Evolutionary conservation across 257 asterid species (phyloP).

Genomic region (Salvia rosmarinus): DNA sequence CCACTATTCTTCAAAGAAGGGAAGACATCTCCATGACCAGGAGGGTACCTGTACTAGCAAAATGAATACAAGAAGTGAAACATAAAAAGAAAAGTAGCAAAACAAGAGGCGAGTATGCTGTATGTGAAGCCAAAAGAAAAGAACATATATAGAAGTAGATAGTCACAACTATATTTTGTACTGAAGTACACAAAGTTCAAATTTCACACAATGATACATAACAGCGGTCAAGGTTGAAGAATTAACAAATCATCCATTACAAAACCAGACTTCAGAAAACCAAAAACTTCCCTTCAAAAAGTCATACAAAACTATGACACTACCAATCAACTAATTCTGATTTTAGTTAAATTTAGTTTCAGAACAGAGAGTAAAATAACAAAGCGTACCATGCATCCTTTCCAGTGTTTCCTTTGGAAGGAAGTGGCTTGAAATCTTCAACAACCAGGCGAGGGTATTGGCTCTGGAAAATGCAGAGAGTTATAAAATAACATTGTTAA

Average conservation of each 20-base stretch:
- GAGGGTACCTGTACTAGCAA: slow-evolving; percentile 76
- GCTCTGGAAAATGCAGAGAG: slow-evolving; percentile 59
- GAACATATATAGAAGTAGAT: not conserved
- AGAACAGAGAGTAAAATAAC: slow-evolving; percentile 20
- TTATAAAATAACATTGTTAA: slow-evolving; percentile 19
- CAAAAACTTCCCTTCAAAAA: slow-evolving; percentile 6
- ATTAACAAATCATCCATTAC: slow-evolving; percentile 12
- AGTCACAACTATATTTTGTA: not conserved
- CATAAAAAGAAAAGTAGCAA: not conserved
- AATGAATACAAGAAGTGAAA: slow-evolving; percentile 24
- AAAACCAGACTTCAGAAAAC: not conserved
- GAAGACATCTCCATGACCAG: slow-evolving; percentile 99
- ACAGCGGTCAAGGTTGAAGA: slow-evolving; percentile 10
- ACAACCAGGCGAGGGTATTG: slow-evolving; percentile 96
- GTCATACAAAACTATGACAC: not conserved
- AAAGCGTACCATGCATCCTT: slow-evolving; percentile 88
- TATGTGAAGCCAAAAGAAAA: slow-evolving; percentile 2
- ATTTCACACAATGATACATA: not conserved
- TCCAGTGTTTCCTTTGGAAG: slow-evolving; percentile 78
- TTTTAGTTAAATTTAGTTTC: not conserved
- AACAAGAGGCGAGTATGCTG: slow-evolving; percentile 13
- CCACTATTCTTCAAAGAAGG: slow-evolving; percentile 94
- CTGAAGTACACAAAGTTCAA: not conserved
- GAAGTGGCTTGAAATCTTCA: slow-evolving; percentile 86
- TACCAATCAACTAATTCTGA: slow-evolving; percentile 17